Conservation (phyloP, 108 stramenopile genomes). For the Pseudonitzschia delicatissima region DNA sequence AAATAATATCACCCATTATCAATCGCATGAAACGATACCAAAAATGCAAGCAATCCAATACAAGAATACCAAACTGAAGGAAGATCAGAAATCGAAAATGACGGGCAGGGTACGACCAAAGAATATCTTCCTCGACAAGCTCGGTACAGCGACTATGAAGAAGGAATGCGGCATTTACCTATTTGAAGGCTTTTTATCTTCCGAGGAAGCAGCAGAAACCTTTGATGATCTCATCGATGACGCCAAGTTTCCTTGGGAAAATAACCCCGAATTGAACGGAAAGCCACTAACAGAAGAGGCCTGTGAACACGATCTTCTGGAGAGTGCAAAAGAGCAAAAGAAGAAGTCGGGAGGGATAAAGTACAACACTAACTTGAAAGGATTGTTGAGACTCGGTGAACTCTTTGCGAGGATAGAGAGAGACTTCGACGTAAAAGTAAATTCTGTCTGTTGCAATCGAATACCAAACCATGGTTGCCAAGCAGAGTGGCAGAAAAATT, state of each 20-base stretch:
- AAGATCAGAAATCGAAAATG: background rate
- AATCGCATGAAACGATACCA: no score
- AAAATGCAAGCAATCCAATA: no score
- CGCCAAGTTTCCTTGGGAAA: background rate
- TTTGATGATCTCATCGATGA: background rate
- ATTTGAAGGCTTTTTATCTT: background rate
- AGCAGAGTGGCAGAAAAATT: constrained; percentile 19
- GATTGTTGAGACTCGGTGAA: background rate
- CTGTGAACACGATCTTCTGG: background rate
- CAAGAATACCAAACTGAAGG: no score
- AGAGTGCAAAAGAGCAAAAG: background rate
- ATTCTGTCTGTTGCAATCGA: constrained; percentile 29
- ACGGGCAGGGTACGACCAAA: background rate
- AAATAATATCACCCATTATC: no score
- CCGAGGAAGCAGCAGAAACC: background rate
- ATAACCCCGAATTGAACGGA: background rate
- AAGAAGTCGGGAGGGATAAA: background rate
- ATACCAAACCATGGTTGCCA: constrained; percentile 7
- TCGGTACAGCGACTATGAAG: background rate
- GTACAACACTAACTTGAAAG: background rate
- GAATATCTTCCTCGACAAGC: background rate
- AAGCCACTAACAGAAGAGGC: background rate
- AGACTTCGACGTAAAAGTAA: constrained; percentile 10
- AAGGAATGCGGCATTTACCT: background rate
- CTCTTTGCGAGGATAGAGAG: constrained; percentile 5